A percentile compares a stretch with the other conserved stretches of the same genome.
phyloP scores from a whole-genome alignment of 2,329 filamentous ascomycete species.

The Lasiodiplodia theobromae region DNA sequence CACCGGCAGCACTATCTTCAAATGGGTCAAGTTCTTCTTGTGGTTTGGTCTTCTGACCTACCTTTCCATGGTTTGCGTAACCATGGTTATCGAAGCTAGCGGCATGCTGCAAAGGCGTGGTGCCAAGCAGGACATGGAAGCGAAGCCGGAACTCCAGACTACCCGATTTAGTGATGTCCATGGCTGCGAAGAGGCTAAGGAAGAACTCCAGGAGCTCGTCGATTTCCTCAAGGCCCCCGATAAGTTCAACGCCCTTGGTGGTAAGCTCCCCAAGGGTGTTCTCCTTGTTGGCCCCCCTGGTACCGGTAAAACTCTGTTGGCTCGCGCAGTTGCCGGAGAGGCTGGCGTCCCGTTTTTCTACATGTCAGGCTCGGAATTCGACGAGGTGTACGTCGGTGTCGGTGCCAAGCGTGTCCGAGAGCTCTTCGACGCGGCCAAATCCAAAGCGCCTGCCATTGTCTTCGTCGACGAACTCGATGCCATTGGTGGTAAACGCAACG shows the following conservation, averaged over 20 bases:
- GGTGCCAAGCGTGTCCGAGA: constrained; percentile 96
- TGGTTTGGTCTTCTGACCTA: constrained; percentile 82
- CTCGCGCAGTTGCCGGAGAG: constrained; percentile 93
- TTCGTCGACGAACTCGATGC: constrained; percentile 96
- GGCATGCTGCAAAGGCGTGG: constrained; percentile 81
- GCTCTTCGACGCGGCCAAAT: constrained; percentile 81
- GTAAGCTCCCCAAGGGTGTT: constrained; percentile 96
- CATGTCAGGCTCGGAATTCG: constrained; percentile 99
- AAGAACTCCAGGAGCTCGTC: constrained; percentile 95
- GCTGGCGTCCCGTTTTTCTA: constrained; percentile 99
- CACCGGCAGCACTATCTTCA: constrained; percentile 78
- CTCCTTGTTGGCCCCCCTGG: constrained; percentile 93
- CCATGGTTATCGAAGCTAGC: constrained; percentile 81
- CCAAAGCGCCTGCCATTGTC: constrained; percentile 89
- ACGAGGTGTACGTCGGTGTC: constrained; percentile 97
- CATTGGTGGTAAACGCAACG: constrained; percentile 91
- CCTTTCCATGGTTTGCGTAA: constrained; percentile 78
- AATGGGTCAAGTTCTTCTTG: constrained; percentile 87
- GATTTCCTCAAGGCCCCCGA: constrained; percentile 95
- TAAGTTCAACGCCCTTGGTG: constrained; percentile 90
- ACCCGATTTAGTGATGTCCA: constrained; percentile 93
- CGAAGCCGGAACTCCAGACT: constrained; percentile 90
- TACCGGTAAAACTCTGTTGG: constrained; percentile 95
- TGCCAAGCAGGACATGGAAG: constrained; percentile 76
- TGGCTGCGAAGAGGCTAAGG: constrained; percentile 97